Conservation (phyloP, 176 grass and related monocot genomes). For the Carex scoparia region DNA sequence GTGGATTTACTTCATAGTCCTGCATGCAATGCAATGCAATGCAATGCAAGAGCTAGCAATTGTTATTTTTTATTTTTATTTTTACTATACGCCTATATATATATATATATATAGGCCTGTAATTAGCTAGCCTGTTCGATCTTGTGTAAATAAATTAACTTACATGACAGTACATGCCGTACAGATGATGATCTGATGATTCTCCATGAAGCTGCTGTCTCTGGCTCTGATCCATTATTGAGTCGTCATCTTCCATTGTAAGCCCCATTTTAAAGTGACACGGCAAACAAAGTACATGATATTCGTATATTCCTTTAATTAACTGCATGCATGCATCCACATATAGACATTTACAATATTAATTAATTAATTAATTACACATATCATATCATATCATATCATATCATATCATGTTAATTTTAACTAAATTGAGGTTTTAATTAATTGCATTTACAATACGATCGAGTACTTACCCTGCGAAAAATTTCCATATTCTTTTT, state of each 20-base stretch:
- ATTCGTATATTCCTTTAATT: slow-evolving; percentile 44
- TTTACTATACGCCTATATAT: too few species aligned
- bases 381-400: too few species aligned
- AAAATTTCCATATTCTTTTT: slow-evolving; percentile 34
- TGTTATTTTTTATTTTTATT: too few species aligned
- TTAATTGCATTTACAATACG: too few species aligned
- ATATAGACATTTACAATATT: too few species aligned
- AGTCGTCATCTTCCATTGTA: slow-evolving; percentile 36
- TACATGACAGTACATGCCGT: slow-evolving; percentile 34
- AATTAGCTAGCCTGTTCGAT: too few species aligned
- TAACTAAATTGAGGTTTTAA: too few species aligned
- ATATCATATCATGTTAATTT: too few species aligned
- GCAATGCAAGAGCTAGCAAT: too few species aligned
- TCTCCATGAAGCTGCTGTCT: background rate
- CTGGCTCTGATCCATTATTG: slow-evolving; percentile 4
- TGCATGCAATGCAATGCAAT: background rate
- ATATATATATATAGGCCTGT: too few species aligned
- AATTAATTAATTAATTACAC: too few species aligned
- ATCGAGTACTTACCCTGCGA: slow-evolving; percentile 24
- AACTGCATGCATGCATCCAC: slow-evolving; percentile 15
- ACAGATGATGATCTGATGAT: background rate
- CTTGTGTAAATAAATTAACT: background rate
- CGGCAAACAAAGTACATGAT: slow-evolving; percentile 51
- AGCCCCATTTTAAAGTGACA: slow-evolving; percentile 46
- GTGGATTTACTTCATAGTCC: slow-evolving; percentile 38